Base-by-base conservation (phyloP, 148 eudicot species). In the Persicaria maculosa region DNA sequence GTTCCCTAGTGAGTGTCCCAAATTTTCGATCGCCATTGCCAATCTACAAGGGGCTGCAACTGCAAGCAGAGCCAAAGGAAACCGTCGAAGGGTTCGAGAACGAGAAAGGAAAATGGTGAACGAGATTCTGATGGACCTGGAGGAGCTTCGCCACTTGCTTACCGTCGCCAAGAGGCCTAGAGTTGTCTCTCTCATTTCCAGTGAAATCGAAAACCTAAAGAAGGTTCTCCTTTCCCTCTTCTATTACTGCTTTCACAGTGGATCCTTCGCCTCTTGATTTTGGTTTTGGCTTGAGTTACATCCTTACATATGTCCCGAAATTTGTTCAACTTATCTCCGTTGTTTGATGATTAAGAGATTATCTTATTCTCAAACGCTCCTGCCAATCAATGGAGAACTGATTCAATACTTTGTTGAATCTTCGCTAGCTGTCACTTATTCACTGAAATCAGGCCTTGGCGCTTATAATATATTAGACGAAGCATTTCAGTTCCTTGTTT, bases 141-240 rank as follows among this genome's bases (percentile, higher is more conserved):
- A 83, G 19, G 98, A 93, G 71, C 89, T 93, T 55, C 86, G 86
- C 14, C 84, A 84, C 20, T 81, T 93, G 2, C 88, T 84, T 40
- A 82, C 78, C 84, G 82, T 91, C 36, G 92, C 98, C 2, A 89
- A 88, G 68, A 76, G 98, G 73, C 98, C 94, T 25, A 87, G 98
- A 9, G 77, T 87, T 57, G 68, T 89, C 71, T 88, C 91, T 40
- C 90, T 93, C 73, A 83, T 93, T 61, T 85, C 91, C 74, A 79
- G 83, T 36, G 91, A 91, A 82, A 93, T 93, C 74, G 65, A 58
- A 81, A 83, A 80, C 54, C 76, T 91, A 62, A 85, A 89, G 71
- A 88, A 86, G 91, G 94, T 91, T 47, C 19, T 65, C 3, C 48
- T 57, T 1, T 17, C 57, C 5, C 76, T 48, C 72, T 15, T 0